Evolutionary conservation across 2,329 filamentous ascomycete species (phyloP).

Genomic region (Mycogone perniciosa): DNA sequence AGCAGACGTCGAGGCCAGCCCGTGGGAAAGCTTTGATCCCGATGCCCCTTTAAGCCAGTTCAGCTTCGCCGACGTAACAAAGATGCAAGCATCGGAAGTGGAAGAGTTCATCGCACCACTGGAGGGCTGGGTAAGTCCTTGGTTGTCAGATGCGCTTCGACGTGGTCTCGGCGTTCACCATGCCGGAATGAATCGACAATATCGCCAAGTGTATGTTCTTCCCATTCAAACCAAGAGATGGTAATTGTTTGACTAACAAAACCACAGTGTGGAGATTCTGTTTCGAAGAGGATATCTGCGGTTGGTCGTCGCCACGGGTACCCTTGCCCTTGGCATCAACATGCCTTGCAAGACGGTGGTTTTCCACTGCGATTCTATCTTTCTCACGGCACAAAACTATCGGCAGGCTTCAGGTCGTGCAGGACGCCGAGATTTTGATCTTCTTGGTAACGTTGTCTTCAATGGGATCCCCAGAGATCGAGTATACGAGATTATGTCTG

Average conservation of each 20-base stretch:
- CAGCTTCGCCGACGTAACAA: constrained; percentile 59
- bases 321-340: constrained; percentile 71
- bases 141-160: constrained; percentile 54
- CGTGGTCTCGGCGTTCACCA: constrained; percentile 73
- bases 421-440: constrained; percentile 72
- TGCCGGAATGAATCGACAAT: constrained; percentile 70
- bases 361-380: constrained; percentile 67
- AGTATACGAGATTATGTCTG: constrained; percentile 63
- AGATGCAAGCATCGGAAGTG: constrained; percentile 52
- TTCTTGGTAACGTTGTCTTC: constrained; percentile 77
- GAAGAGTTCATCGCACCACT: constrained; percentile 47
- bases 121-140: constrained; percentile 36
- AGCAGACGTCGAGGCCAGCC: constrained; percentile 47
- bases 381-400: constrained; percentile 68
- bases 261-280: constrained; percentile 55
- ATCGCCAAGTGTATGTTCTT: constrained; percentile 54
- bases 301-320: constrained; percentile 69
- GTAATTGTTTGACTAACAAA: neutral
- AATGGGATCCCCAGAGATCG: constrained; percentile 56
- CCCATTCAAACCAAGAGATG: neutral
- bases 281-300: constrained; percentile 67
- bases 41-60: constrained; percentile 56
- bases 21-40: constrained; percentile 62
- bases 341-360: constrained; percentile 80
- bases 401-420: constrained; percentile 71